Base-by-base conservation (phyloP, 164 flowering plant species). In the Vitis rotundifolia region DNA sequence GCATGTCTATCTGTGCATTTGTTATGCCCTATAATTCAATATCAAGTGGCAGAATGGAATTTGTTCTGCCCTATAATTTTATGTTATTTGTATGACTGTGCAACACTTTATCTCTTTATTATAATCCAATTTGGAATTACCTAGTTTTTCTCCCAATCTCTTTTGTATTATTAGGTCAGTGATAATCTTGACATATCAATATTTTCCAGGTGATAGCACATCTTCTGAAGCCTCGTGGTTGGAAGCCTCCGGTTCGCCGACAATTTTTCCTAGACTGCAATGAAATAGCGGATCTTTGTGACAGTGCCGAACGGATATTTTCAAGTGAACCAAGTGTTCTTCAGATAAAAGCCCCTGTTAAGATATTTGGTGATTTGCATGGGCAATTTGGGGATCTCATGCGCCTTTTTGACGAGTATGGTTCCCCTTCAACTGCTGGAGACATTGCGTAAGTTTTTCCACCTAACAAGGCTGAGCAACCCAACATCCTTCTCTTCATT, bases 341-440 rank as follows among this genome's bases (percentile, higher is more conserved):
- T 53, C 95, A 93, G 75, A 86, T 96, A 63, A 92, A 78, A 74
- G 99, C 99, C 74, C 99, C 99, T 53, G 88, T 93, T 19, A 96
- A 96, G 76, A 96, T 96, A 61, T 96, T 96, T 87, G 99, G 99
- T 77, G 99, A 96, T 87, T 84, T 96, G 59, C 99, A 96, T 77
- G 99, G 99, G 65, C 99, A 96, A 71, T 93, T 93, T 88, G 99
- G 99, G 16, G 99, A 96, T 83, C 94, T 96, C 31, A 96, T 96
- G 99, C 91, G 99, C 61, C 91, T 96, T 60, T 96, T 96, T 83
- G 98, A 96, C 76, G 99, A 96, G 77, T 96, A 96, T 87, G 99
- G 99, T 63, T 78, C 99, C 63, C 99, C 99, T 67, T 96, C 99
- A 59, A 92, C 99, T 13, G 99, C 99, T 67, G 98, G 99, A 59